A percentile compares a stretch with the other conserved stretches of the same genome.
These are phyloP conservation scores for Trichoderma asperelloides DNA, from an alignment of 495 filamentous ascomycete genomes.

Conservation along the genomic window DNA sequence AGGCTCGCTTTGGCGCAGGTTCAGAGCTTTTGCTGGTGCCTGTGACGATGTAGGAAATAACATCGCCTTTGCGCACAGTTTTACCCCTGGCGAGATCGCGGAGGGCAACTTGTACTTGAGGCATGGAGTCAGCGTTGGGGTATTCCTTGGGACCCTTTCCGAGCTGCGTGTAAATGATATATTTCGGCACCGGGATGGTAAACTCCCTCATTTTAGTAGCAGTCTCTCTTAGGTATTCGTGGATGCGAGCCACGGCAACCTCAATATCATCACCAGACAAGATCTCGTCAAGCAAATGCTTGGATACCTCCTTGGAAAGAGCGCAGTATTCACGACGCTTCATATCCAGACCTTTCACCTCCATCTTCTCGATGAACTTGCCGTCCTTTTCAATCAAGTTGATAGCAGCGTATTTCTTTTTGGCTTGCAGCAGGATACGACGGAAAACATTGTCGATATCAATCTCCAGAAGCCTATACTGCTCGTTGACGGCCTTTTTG, in stretches of 20 bases:
- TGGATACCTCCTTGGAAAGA: conserved; percentile 87
- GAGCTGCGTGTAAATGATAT: conserved; percentile 95
- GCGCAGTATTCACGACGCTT: conserved; percentile 91
- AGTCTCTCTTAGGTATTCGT: conserved; percentile 82
- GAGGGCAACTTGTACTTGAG: conserved; percentile 92
- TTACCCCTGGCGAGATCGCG: conserved; percentile 82
- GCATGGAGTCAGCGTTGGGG: conserved; percentile 86
- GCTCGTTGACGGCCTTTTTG: conserved; percentile 69
- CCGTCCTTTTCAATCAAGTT: conserved; percentile 85
- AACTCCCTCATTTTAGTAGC: conserved; percentile 73
- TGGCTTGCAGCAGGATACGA: conserved; percentile 85
- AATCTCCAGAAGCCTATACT: conserved; percentile 84
- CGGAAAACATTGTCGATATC: conserved; percentile 98
- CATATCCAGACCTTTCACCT: conserved; percentile 98
- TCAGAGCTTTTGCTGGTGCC: conserved; percentile 66
- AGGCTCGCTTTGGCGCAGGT: conserved; percentile 75
- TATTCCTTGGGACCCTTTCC: conserved; percentile 91
- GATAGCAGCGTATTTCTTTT: conserved; percentile 98
- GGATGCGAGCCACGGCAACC: conserved; percentile 76
- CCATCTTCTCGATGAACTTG: conserved; percentile 86
- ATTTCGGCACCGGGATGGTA: conserved; percentile 66
- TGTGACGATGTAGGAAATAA: conserved; percentile 92
- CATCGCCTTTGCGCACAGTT: conserved; percentile 80
- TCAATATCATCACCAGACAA: conserved; percentile 91
- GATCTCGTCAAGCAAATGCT: conserved; percentile 75